Conservation (phyloP, 192 early-diverging fungal species). For the Piromyces finnis region DNA sequence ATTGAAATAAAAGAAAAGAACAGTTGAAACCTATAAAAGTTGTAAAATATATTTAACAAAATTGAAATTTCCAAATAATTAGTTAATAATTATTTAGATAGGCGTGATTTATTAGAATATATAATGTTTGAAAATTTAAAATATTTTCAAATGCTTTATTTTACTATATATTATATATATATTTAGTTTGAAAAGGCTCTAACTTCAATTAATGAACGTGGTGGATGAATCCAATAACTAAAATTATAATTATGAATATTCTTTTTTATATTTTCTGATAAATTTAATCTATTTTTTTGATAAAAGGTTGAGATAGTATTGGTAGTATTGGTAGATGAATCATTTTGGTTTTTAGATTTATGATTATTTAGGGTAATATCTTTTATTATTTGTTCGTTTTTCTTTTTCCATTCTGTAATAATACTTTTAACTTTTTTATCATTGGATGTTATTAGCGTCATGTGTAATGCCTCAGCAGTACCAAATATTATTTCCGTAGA, state of each 20-base stretch:
- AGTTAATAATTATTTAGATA: no score
- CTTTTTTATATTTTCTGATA: neutral
- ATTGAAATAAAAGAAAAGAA: no score
- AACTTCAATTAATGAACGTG: neutral
- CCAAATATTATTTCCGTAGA: neutral
- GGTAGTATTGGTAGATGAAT: neutral
- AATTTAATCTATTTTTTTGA: no score
- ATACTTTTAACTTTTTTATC: neutral
- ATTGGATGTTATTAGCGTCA: neutral
- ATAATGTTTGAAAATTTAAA: no score
- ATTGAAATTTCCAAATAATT: no score
- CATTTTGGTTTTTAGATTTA: neutral
- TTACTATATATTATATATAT: no score
- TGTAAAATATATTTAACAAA: no score
- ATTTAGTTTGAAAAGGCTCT: neutral
- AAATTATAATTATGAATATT: neutral
- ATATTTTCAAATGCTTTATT: no score
- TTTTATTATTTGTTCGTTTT: neutral
- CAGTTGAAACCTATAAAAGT: no score
- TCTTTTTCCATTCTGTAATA: neutral
- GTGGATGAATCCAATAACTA: neutral
- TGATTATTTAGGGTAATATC: neutral
- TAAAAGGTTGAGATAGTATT: neutral
- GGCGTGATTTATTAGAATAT: no score
- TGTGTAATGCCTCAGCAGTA: neutral